These are phyloP conservation scores for Penicillium bovifimosum DNA, from an alignment of 495 filamentous ascomycete species.

Conservation along the genomic window DNA sequence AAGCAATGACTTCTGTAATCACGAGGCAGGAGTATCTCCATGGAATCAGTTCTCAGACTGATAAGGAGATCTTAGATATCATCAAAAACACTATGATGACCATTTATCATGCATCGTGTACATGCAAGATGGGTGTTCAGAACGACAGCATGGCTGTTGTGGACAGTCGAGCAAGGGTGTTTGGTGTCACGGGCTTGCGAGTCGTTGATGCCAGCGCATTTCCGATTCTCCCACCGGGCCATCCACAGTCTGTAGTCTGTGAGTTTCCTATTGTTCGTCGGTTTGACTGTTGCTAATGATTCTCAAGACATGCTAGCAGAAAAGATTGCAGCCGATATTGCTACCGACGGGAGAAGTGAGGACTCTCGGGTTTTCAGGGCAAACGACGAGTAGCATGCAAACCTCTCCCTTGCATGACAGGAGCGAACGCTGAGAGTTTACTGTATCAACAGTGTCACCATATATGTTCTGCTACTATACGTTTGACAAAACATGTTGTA, in stretches of 20 bases:
- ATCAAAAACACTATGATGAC: conserved; percentile 41
- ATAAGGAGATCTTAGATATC: conserved; percentile 46
- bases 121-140: conserved; percentile 46
- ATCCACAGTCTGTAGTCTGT: conserved; percentile 51
- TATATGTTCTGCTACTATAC: conserved; percentile 22
- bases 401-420: not conserved
- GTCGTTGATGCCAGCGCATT: conserved; percentile 58
- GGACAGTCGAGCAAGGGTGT: conserved; percentile 45
- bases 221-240: conserved; percentile 51
- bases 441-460: conserved; percentile 13
- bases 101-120: conserved; percentile 49
- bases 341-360: not conserved
- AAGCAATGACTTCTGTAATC: too few species aligned
- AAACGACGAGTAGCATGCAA: not conserved
- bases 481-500: conserved; percentile 28
- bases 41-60: conserved; percentile 32
- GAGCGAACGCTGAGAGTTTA: not conserved
- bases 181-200: conserved; percentile 46
- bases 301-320: conserved; percentile 50
- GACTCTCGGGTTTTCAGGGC: not conserved
- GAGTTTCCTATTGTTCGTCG: conserved; percentile 11
- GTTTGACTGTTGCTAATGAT: not conserved
- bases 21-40: conserved; percentile 30
- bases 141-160: conserved; percentile 49
- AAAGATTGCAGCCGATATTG: conserved; percentile 56